Evolutionary conservation across 441 rosid species (phyloP).

Genomic region (Adansonia grandidieri): DNA sequence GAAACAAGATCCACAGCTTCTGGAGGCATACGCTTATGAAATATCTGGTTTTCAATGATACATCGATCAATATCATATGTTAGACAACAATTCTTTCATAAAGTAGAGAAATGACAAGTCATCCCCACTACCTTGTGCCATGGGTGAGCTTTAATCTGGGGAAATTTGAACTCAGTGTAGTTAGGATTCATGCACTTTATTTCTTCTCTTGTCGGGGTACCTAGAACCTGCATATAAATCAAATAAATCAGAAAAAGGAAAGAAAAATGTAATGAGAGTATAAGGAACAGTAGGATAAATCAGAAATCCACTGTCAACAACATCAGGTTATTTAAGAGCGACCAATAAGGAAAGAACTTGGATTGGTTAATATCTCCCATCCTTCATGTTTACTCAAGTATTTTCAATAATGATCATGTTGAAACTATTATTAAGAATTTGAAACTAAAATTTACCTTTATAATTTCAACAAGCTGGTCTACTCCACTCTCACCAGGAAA

Average conservation of each 20-base stretch:
- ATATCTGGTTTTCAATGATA: slow-evolving; percentile 53
- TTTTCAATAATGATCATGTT: neutral
- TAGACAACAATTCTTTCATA: neutral
- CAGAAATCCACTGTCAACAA: neutral
- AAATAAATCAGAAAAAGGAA: slow-evolving; percentile 3
- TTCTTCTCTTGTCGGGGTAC: slow-evolving; percentile 97
- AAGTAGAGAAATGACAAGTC: slow-evolving; percentile 6
- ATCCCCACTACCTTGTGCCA: slow-evolving; percentile 82
- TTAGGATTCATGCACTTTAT: slow-evolving; percentile 98
- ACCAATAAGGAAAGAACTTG: neutral
- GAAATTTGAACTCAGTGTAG: slow-evolving; percentile 90
- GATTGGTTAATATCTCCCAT: neutral
- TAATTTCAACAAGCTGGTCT: slow-evolving; percentile 96
- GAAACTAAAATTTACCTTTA: slow-evolving; percentile 58
- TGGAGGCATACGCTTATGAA: slow-evolving; percentile 90
- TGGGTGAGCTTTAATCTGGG: slow-evolving; percentile 96
- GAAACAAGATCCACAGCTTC: slow-evolving; percentile 97
- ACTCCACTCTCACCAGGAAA: slow-evolving; percentile 95
- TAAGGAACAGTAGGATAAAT: neutral
- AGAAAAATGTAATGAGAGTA: neutral
- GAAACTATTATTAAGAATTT: slow-evolving; percentile 40
- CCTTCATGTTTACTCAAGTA: neutral
- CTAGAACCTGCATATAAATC: slow-evolving; percentile 67
- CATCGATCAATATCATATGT: neutral
- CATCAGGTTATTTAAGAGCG: neutral